Conservation (phyloP, 345 rosid species). For the Euphorbia peplus region DNA sequence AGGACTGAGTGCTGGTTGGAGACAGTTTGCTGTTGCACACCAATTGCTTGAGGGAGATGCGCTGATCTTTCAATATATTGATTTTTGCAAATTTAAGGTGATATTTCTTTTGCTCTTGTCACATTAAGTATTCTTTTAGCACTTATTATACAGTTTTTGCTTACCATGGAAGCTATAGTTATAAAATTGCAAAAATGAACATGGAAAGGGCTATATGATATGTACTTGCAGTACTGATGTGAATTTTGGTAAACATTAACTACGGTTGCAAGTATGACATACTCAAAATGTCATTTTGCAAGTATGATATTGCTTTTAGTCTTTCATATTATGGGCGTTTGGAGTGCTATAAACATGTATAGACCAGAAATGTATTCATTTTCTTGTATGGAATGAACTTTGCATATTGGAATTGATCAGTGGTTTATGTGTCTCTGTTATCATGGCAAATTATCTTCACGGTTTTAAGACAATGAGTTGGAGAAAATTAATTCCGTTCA, state of each 20-base stretch:
- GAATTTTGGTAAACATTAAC: no score
- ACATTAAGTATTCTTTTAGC: background rate
- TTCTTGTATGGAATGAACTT: background rate
- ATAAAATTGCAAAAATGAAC: constrained; percentile 2
- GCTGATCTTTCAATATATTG: constrained; percentile 70
- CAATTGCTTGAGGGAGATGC: constrained; percentile 76
- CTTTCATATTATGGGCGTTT: background rate
- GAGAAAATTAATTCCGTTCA: background rate
- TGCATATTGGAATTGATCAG: background rate
- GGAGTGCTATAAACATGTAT: background rate
- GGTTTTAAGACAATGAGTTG: background rate
- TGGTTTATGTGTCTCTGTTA: background rate
- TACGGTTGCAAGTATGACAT: no score
- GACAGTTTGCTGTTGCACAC: constrained; percentile 64
- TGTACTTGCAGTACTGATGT: no score
- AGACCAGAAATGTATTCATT: background rate
- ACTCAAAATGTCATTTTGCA: no score
- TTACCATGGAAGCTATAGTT: background rate
- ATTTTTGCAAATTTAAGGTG: constrained; percentile 65
- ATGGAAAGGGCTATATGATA: background rate
- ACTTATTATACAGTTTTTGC: background rate
- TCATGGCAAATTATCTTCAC: background rate
- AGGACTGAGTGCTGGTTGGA: constrained; percentile 96
- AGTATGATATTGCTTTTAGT: background rate
- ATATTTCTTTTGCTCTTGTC: constrained; percentile 10